Evolutionary conservation across 306 rosid species (phyloP).

Genomic region (Styphnolobium japonicum): DNA sequence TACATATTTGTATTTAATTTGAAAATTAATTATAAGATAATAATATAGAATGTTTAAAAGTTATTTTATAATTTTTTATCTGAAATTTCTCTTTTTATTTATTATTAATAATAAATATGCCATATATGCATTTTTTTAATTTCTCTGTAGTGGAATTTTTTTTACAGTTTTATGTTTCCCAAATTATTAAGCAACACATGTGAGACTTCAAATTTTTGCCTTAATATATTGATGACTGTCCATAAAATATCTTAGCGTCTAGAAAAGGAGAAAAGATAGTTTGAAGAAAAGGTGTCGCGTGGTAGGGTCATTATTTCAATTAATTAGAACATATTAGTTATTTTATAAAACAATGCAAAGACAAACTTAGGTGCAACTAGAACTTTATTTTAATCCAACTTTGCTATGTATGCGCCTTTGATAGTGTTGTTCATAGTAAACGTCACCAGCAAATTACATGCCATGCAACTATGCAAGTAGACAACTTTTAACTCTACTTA

Average conservation of each 20-base stretch:
- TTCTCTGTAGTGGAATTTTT: not conserved
- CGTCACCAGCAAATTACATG: not conserved
- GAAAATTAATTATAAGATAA: not conserved
- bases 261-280: not conserved
- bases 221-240: not conserved
- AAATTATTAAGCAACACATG: not conserved
- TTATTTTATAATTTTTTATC: not conserved
- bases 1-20: too few species aligned
- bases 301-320: constrained; percentile 21
- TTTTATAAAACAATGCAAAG: constrained; percentile 12
- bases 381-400: not conserved
- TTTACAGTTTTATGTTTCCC: not conserved
- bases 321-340: not conserved
- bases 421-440: not conserved
- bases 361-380: constrained; percentile 29
- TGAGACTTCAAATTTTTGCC: not conserved
- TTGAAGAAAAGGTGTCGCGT: constrained; percentile 17
- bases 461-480: not conserved
- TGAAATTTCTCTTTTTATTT: not conserved
- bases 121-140: not conserved
- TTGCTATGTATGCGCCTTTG: not conserved
- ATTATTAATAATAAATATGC: too few species aligned
- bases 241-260: not conserved
- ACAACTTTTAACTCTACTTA: not conserved
- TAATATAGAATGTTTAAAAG: not conserved